Conservation (phyloP, 306 rosid genomes). For the Rosa multiflora region DNA sequence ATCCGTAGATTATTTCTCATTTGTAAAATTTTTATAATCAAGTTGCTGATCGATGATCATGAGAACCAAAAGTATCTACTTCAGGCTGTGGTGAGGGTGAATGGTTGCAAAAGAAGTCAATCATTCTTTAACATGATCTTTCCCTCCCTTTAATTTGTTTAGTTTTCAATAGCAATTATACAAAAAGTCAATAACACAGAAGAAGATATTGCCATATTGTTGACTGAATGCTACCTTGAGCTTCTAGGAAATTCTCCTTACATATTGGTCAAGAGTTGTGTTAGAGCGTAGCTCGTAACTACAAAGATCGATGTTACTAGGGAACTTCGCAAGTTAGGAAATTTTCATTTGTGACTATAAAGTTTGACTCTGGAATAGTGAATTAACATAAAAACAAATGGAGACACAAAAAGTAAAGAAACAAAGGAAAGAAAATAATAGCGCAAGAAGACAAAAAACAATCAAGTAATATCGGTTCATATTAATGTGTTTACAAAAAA, state of each 20-base stretch:
- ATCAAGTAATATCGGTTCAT: no score
- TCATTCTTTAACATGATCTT: neutral
- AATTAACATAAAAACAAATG: no score
- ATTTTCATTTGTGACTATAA: neutral
- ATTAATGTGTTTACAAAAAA: no score
- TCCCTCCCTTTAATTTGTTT: no score
- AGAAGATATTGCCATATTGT: neutral
- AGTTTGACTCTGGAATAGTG: no score
- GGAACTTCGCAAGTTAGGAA: neutral
- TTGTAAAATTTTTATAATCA: no score
- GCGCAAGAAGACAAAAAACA: no score
- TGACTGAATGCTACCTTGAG: neutral
- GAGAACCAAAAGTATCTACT: neutral
- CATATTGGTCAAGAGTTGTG: conserved; percentile 80
- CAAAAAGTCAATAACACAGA: neutral
- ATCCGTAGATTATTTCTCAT: neutral
- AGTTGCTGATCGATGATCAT: neutral
- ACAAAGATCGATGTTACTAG: no score
- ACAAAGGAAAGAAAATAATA: no score
- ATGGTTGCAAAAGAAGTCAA: neutral
- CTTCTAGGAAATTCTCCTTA: conserved; percentile 70
- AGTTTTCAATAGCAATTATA: neutral
- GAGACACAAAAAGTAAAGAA: no score
- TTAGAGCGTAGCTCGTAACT: neutral
- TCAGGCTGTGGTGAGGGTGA: neutral